Base-by-base conservation (phyloP, 495 filamentous ascomycete species). In the Penicillium robsamsonii region DNA sequence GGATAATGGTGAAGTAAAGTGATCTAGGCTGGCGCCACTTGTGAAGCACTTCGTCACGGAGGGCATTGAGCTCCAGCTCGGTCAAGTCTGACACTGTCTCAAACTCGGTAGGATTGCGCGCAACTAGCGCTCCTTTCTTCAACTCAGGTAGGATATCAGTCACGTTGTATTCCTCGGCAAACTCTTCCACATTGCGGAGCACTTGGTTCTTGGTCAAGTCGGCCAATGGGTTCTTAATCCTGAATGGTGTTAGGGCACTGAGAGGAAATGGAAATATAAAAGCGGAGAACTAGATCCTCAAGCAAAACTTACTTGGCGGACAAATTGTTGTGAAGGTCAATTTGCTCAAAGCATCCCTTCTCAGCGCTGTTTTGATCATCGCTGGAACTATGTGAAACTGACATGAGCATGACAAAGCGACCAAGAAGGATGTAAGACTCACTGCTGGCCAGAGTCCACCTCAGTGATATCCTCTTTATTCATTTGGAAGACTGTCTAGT, bases 1-100 rank as follows among this genome's bases (percentile, higher is more conserved):
- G 76, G 38, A 83, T 75, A 61, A 91, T 85, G 27, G 86, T 88
- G 40, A 87, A 78, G 66, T 89, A 91, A 13, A 91, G 80, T 24
- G 79, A 71, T 51, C 50, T 62, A 6, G 87, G 87, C 56, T 87
- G 84, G 38, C 78, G 75, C 83, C 85, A 91, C 50, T 84, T 85
- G 64, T 86, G 80, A 5, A 76, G 71, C 4, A 75, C 70, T 63
- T 91, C 87, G 35, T 81, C 72, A 31, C 67, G 70, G n/a, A 91
- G 71, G 0, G 77, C 78, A 3, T 61, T 51, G 5, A 75, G 59
- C 56, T 90, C 87, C 0, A 65, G 65, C 12, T 81, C 75, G 29
- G 80, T 75, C n/a, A 90, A 68, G 25, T 80, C 83, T 31, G 75
- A 66, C 12, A 90, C 76, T 2, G 73, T 57, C 40, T 84, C 80